Base-by-base conservation (phyloP, 768 basidiomycete species). In the Suillus americanus region DNA sequence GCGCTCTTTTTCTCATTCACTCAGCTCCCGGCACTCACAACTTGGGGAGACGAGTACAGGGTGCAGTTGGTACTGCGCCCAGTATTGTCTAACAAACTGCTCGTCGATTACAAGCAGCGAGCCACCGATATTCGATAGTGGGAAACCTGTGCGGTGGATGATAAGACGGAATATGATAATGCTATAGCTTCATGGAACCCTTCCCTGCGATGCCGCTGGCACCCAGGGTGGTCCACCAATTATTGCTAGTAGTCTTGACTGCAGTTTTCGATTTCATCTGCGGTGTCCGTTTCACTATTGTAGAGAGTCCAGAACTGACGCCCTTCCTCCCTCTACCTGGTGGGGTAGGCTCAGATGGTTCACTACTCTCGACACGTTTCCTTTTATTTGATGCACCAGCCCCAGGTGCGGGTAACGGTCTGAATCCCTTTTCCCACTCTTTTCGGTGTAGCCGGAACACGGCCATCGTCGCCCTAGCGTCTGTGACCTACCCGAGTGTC, bases 391-490 rank as follows among this genome's bases (percentile, higher is more conserved):
- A 40, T 40, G 38, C 56, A 12, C 45, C 37, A 12, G 53, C 51
- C 0, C 4, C 5, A 14, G 12, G 10, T 50, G 53, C 5, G 3
- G 66, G 67, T 28, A 57, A 30, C 33, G 60, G 51, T 55, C 56
- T 70, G 33, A 66, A 67, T 25, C 82, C 80, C 64, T 81, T 81
- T 68, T 99, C 96, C 94, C 94, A 99, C 55, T 86, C 82, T 60
- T 86, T 87, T 69, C 91, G 89, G 75, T 95, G 84, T 20, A 96
- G 72, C 8, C 95, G 84, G 74, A 91, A 98, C 45, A 98, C 80
- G 0, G 94, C 96, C 94, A 99, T 97, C 0, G 95, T 92, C 0
- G 96, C 97, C 60, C 96, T 85, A 1, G 96, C 95, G 73, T 99
- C 96, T 20, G 86, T 92, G 5, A 98, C 89, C 96, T 97, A 61